phyloP scores from a whole-genome alignment of 306 rosid genomes.

The Hylodesmum podocarpum region DNA sequence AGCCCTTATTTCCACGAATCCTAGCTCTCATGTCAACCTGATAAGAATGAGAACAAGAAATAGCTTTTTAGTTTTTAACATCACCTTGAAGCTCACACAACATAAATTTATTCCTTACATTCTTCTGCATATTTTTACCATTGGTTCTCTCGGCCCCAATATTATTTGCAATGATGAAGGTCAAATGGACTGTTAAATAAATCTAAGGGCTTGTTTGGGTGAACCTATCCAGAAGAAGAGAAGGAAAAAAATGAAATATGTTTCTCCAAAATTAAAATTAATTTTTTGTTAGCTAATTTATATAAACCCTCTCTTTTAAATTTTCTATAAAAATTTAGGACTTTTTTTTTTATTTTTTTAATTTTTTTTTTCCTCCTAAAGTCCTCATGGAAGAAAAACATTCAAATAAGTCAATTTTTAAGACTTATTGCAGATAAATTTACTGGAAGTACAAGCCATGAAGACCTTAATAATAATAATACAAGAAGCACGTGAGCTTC shows the following conservation, averaged over 20 bases:
- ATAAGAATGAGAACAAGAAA: neutral
- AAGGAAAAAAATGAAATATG: no score
- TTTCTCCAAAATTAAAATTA: no score
- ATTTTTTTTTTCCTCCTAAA: no score
- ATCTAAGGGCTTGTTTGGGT: no score
- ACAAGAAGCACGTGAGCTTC: neutral
- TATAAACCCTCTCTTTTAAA: no score
- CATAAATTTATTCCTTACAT: neutral
- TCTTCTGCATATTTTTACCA: neutral
- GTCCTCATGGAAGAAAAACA: no score
- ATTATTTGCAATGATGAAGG: neutral
- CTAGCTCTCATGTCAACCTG: slow-evolving; percentile 65
- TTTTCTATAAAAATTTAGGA: no score
- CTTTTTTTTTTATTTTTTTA: no score
- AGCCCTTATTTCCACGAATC: slow-evolving; percentile 66
- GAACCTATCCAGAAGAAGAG: no score
- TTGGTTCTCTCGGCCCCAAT: neutral
- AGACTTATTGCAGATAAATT: neutral
- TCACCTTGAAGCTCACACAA: neutral
- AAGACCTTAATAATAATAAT: neutral
- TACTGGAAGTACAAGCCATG: neutral
- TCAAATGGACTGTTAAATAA: neutral
- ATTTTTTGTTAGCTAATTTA: no score
- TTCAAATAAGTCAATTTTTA: neutral
- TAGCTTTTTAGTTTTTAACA: slow-evolving; percentile 15